These are phyloP conservation scores for Parathielavia hyrcaniae DNA, from an alignment of 495 filamentous ascomycete species.

Conservation along the genomic window DNA sequence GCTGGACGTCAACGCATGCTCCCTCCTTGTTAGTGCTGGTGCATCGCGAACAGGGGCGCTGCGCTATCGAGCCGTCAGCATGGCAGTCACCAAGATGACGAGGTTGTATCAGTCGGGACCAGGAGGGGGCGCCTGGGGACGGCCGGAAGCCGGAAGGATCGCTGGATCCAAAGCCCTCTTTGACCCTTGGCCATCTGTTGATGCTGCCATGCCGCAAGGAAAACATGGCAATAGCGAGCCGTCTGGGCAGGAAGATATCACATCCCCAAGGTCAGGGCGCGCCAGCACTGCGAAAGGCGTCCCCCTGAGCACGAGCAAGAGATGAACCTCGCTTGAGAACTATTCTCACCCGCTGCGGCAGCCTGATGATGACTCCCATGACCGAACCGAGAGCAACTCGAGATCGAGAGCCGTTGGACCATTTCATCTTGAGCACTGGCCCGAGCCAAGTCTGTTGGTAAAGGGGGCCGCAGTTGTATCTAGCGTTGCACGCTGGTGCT, in stretches of 20 bases:
- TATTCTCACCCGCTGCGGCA: constrained; percentile 31
- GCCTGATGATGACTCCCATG: constrained; percentile 11
- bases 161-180: neutral
- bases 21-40: constrained; percentile 63
- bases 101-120: neutral
- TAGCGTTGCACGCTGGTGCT: constrained; percentile 28
- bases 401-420: constrained; percentile 14
- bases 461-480: constrained; percentile 18
- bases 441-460: constrained; percentile 14
- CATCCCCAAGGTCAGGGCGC: neutral
- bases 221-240: constrained; percentile 23
- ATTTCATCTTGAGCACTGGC: constrained; percentile 23
- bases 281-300: neutral
- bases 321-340: constrained; percentile 32
- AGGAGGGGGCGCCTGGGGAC: neutral
- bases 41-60: constrained; percentile 58
- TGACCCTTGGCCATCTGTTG: neutral
- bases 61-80: constrained; percentile 42
- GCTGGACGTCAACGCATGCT: constrained; percentile 88
- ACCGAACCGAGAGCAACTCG: neutral
- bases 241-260: constrained; percentile 11
- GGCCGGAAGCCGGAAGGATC: neutral
- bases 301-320: constrained; percentile 17
- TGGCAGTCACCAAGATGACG: neutral
- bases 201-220: constrained; percentile 27